These are phyloP conservation scores for Aspergillus quadricinctus DNA, from an alignment of 2,329 filamentous ascomycete species.

Conservation along the genomic window DNA sequence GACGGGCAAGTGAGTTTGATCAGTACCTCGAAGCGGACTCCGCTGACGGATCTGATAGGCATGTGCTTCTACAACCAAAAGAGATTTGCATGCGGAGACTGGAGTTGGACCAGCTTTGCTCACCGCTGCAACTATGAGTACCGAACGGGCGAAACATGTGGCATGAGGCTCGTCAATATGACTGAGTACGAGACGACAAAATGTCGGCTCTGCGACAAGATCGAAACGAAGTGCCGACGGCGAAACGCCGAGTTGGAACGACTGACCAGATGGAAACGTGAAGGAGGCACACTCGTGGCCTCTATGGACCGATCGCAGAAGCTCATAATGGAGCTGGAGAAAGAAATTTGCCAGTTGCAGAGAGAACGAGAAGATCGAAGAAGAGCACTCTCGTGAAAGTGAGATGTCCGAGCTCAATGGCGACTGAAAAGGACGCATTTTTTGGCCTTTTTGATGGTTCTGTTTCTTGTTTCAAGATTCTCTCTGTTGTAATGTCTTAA, in stretches of 20 bases:
- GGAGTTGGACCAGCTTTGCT: conserved; percentile 91
- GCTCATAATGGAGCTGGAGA: conserved; percentile 66
- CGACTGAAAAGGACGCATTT: conserved; percentile 12
- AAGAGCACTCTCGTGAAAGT: conserved; percentile 23
- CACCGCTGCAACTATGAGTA: conserved; percentile 93
- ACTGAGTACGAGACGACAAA: conserved; percentile 60
- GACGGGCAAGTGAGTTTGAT: conserved; percentile 32
- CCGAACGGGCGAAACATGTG: conserved; percentile 93
- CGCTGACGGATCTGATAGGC: conserved; percentile 37
- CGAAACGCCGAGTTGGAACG: conserved; percentile 70
- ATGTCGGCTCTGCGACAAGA: conserved; percentile 85
- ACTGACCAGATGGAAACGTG: conserved; percentile 70
- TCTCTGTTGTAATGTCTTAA: conserved; percentile 13
- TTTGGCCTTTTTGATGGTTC: conserved; percentile 16
- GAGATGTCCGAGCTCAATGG: not conserved
- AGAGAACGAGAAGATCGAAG: conserved; percentile 49
- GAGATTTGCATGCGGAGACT: conserved; percentile 80
- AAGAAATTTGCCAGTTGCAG: conserved; percentile 63
- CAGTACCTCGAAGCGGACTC: conserved; percentile 14
- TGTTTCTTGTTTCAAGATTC: conserved; percentile 18
- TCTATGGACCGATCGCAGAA: conserved; percentile 65
- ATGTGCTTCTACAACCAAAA: conserved; percentile 98
- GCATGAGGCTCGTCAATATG: conserved; percentile 80
- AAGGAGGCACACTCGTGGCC: conserved; percentile 58
- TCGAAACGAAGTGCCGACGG: conserved; percentile 76